Evolutionary conservation across 1,284 basidiomycete species (phyloP), one percentile per base, ranked within the genome.

Genomic region (Ceraceosorus guamensis): DNA sequence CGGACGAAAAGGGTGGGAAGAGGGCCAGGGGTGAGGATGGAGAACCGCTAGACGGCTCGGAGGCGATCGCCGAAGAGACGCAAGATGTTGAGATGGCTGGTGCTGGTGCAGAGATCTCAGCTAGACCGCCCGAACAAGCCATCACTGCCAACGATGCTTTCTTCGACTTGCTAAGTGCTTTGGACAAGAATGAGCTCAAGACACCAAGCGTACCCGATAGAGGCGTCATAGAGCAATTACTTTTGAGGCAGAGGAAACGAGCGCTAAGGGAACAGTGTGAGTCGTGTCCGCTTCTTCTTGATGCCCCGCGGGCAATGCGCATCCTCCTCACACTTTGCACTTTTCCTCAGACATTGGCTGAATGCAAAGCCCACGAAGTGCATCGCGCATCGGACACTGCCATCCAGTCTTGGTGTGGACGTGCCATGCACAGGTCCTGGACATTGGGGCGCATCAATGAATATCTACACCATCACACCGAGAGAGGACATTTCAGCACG

Each of bases 241-340:
- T 96, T 54, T 81, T 96, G 55, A 83, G 82, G 43, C 79, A 90
- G 64, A 81, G 88, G 73, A 95, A 95, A 79, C 81, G 84, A 76
- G 86, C 86, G 14, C 76, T 95, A 51, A 83, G 91, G 56, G 86
- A 89, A 63, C 59, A 63, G 49, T 63, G 60, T 63, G 53, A 52
- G 50, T 55, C n/a, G n/a, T n/a, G n/a, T n/a, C n/a, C n/a, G n/a
- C n/a, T n/a, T n/a, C n/a, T n/a, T n/a, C n/a, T n/a, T n/a, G n/a
- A n/a, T n/a, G n/a, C n/a, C n/a, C n/a, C n/a, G n/a, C n/a, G n/a
- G n/a, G n/a, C n/a, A n/a, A n/a, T n/a, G n/a, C n/a, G n/a, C n/a
- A n/a, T n/a, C n/a, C n/a, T n/a, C n/a, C n/a, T n/a, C n/a, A n/a
- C n/a, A n/a, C n/a, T n/a, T n/a, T n/a, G n/a, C n/a, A n/a, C n/a